phyloP scores from a whole-genome alignment of 2,329 filamentous ascomycete genomes.

The Fusarium nisikadoi region DNA sequence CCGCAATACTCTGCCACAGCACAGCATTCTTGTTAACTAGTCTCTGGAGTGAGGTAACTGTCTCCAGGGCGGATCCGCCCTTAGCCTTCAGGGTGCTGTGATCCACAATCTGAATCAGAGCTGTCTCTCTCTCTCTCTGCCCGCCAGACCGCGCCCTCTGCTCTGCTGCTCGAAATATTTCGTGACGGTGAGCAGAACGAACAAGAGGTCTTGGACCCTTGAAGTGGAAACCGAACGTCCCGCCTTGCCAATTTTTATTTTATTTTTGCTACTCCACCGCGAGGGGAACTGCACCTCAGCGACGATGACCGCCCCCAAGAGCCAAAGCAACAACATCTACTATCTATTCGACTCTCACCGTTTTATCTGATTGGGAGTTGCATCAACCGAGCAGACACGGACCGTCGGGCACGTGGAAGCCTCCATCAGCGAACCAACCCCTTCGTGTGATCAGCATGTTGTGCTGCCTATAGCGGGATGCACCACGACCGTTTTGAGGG shows the following conservation, averaged over 20 bases:
- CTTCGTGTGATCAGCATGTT: slow-evolving; percentile 35
- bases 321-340: slow-evolving; percentile 13
- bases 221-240: neutral
- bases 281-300: neutral
- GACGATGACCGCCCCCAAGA: slow-evolving; percentile 1
- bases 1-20: slow-evolving; percentile 27
- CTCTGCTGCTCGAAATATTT: neutral
- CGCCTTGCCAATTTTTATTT: neutral
- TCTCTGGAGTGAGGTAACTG: neutral
- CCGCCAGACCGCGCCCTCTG: slow-evolving; percentile 32
- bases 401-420: slow-evolving; percentile 38
- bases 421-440: slow-evolving; percentile 9
- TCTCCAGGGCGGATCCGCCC: slow-evolving; percentile 17
- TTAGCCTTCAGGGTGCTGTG: slow-evolving; percentile 1
- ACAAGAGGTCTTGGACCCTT: slow-evolving; percentile 16
- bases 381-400: slow-evolving; percentile 36
- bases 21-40: neutral
- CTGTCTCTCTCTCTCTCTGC: neutral
- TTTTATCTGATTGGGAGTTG: slow-evolving; percentile 24
- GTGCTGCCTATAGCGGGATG: slow-evolving; percentile 24
- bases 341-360: neutral
- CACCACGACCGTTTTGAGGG: slow-evolving; percentile 21
- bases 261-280: neutral
- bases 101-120: slow-evolving; percentile 17
- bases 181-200: slow-evolving; percentile 11